Conservation (phyloP, 2,329 filamentous ascomycete species). For the Fusarium brachygibbosum region DNA sequence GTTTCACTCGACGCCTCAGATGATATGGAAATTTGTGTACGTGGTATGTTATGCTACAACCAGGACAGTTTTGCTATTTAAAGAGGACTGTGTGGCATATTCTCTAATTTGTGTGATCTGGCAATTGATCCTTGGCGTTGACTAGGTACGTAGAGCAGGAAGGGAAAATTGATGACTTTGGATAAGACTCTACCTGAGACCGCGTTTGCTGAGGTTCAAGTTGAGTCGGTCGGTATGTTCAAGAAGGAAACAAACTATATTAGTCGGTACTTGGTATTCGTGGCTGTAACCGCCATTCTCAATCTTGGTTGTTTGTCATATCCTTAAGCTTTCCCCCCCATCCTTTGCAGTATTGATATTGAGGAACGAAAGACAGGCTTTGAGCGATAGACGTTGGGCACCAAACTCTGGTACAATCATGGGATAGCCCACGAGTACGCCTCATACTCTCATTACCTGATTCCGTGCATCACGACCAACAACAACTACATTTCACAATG, state of each 20-base stretch:
- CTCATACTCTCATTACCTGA: constrained; percentile 15
- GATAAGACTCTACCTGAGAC: neutral
- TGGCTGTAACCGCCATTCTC: neutral
- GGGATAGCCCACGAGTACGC: constrained; percentile 1
- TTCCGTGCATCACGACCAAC: constrained; percentile 9
- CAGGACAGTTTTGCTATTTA: neutral
- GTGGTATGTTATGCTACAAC: neutral
- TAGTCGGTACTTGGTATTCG: no score
- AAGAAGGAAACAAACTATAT: neutral
- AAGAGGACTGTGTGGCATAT: neutral
- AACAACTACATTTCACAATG: neutral
- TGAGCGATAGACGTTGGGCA: neutral
- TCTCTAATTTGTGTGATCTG: neutral
- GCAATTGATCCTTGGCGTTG: neutral
- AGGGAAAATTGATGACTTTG: neutral
- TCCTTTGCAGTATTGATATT: neutral
- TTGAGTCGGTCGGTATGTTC: no score
- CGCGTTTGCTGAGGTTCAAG: neutral
- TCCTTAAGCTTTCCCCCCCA: neutral
- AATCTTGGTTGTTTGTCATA: neutral
- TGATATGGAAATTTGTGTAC: neutral
- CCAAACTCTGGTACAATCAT: neutral
- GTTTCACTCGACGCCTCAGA: neutral
- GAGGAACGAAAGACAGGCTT: neutral
- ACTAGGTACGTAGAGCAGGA: neutral